These are phyloP conservation scores for Fomitiporia mediterranea DNA, from an alignment of 1,284 basidiomycete genomes.

Conservation along the genomic window DNA sequence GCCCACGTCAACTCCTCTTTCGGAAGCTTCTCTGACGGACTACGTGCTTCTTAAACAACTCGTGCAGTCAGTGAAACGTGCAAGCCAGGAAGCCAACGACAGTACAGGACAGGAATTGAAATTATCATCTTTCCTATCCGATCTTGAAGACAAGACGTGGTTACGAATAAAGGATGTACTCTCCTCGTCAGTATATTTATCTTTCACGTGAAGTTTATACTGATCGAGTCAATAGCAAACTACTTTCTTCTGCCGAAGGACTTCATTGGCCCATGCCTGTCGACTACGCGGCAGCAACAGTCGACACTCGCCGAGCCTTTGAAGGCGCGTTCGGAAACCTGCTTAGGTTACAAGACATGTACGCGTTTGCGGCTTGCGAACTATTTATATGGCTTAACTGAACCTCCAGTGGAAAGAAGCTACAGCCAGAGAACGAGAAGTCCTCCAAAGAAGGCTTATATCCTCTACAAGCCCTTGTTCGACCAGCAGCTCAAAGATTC, in stretches of 20 bases:
- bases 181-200: conserved; percentile 46
- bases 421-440: conserved; percentile 29
- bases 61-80: conserved; percentile 41
- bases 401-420: conserved; percentile 43
- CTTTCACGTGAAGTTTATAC: not conserved
- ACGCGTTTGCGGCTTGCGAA: conserved; percentile 30
- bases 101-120: conserved; percentile 43
- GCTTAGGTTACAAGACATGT: conserved; percentile 75
- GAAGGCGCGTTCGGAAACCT: conserved; percentile 72
- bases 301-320: conserved; percentile 56
- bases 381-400: conserved; percentile 15
- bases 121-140: conserved; percentile 53
- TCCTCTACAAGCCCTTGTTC: conserved; percentile 79
- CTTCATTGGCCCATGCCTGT: conserved; percentile 80
- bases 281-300: conserved; percentile 50
- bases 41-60: conserved; percentile 63
- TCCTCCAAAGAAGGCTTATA: conserved; percentile 56
- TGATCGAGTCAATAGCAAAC: conserved; percentile 39
- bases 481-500: conserved; percentile 84
- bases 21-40: conserved; percentile 44
- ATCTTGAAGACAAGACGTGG: conserved; percentile 69
- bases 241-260: conserved; percentile 62
- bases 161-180: conserved; percentile 60
- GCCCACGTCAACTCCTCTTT: conserved; percentile 35
- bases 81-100: conserved; percentile 45